Conservation (phyloP, 2,329 filamentous ascomycete genomes). For the Ascochyta pisi region DNA sequence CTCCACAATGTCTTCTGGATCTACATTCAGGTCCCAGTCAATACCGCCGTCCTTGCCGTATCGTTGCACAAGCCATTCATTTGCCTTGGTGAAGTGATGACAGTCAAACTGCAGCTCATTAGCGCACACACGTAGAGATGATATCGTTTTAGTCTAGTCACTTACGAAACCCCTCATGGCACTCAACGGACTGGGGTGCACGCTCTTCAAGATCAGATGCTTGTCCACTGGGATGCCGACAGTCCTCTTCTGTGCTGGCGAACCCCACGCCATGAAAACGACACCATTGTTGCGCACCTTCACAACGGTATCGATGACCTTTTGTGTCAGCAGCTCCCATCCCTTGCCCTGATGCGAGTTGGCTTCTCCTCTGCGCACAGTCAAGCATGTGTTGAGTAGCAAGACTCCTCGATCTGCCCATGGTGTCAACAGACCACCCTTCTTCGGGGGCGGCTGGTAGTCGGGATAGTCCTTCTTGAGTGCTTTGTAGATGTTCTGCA, state of each 20-base stretch:
- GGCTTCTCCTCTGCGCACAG: conserved; percentile 86
- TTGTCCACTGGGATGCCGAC: conserved; percentile 72
- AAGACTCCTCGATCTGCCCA: conserved; percentile 95
- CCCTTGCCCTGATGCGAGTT: conserved; percentile 85
- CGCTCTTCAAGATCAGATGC: conserved; percentile 84
- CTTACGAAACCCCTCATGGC: conserved; percentile 78
- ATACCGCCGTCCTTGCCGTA: conserved; percentile 84
- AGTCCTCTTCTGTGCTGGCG: conserved; percentile 80
- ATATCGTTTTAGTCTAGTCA: conserved; percentile 18
- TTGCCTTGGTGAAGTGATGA: conserved; percentile 80
- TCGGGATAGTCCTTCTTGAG: conserved; percentile 86
- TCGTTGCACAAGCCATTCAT: conserved; percentile 79
- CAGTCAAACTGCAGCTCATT: conserved; percentile 68
- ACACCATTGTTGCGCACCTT: conserved; percentile 79
- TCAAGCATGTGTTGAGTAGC: conserved; percentile 92
- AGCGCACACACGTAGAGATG: conserved; percentile 22
- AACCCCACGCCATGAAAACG: conserved; percentile 95
- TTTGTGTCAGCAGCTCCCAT: conserved; percentile 94
- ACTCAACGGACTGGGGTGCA: conserved; percentile 93
- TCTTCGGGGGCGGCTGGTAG: conserved; percentile 77
- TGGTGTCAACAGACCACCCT: conserved; percentile 82
- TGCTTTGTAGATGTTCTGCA: conserved; percentile 91
- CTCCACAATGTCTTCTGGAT: conserved; percentile 45
- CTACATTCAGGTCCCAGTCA: conserved; percentile 76
- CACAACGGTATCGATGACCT: conserved; percentile 85